A percentile compares a stretch with the other conserved stretches of the same genome.
Evolutionary conservation across 2,329 filamentous ascomycete species (phyloP).

Genomic region (Pseudodiploospora longispora): DNA sequence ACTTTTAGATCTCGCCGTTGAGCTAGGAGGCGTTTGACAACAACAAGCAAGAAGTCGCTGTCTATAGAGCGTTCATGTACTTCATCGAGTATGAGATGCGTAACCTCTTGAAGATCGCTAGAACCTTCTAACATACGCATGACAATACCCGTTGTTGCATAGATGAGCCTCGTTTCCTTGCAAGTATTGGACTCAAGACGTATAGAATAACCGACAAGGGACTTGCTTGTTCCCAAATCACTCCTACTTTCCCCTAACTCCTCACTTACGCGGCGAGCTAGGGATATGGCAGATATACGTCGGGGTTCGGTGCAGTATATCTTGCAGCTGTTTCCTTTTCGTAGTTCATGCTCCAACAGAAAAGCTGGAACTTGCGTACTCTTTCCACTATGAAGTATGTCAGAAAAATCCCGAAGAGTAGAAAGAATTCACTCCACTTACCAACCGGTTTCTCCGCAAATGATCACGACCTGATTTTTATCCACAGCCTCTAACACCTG

Average conservation of each 20-base stretch:
- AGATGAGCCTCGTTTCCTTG: slow-evolving; percentile 75
- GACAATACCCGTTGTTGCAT: slow-evolving; percentile 87
- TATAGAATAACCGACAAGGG: slow-evolving; percentile 90
- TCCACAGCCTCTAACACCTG: slow-evolving; percentile 72
- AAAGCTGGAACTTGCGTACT: slow-evolving; percentile 96
- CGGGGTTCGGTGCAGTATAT: slow-evolving; percentile 94
- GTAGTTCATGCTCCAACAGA: slow-evolving; percentile 80
- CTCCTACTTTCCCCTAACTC: slow-evolving; percentile 80
- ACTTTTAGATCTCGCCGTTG: slow-evolving; percentile 80
- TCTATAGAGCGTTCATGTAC: slow-evolving; percentile 96
- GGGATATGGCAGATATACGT: slow-evolving; percentile 89
- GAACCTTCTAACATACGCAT: slow-evolving; percentile 93
- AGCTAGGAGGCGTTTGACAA: slow-evolving; percentile 73
- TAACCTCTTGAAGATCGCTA: slow-evolving; percentile 79
- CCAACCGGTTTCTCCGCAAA: slow-evolving; percentile 95
- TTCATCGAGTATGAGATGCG: slow-evolving; percentile 92
- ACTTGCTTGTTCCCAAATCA: slow-evolving; percentile 74
- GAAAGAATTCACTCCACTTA: slow-evolving; percentile 21
- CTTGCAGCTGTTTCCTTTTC: slow-evolving; percentile 73
- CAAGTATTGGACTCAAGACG: slow-evolving; percentile 82
- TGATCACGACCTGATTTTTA: slow-evolving; percentile 75
- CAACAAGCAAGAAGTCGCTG: slow-evolving; percentile 90
- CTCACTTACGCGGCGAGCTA: slow-evolving; percentile 87
- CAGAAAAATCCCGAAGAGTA: neutral
- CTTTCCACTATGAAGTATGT: slow-evolving; percentile 56